phyloP scores from a whole-genome alignment of 2,329 filamentous ascomycete species.

The Ceratocystis huliohia region DNA sequence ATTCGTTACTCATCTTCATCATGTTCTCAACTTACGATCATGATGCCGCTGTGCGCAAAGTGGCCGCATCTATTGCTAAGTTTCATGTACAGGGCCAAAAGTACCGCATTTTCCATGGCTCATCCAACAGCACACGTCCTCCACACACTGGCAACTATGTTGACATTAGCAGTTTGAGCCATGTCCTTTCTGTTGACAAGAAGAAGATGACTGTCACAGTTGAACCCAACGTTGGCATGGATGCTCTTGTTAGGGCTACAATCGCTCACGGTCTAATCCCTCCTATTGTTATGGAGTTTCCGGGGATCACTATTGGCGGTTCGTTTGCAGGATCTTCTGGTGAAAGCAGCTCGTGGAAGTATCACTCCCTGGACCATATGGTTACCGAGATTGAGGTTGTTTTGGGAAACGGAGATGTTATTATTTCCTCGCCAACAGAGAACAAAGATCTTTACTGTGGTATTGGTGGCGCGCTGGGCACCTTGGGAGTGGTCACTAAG shows the following conservation, averaged over 20 bases:
- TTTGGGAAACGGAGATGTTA: slow-evolving; percentile 45
- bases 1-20: not conserved
- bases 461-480: slow-evolving; percentile 53
- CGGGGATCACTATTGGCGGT: slow-evolving; percentile 58
- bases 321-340: slow-evolving; percentile 55
- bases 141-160: slow-evolving; percentile 43
- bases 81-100: slow-evolving; percentile 37
- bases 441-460: slow-evolving; percentile 50
- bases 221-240: slow-evolving; percentile 60
- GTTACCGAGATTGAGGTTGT: slow-evolving; percentile 53
- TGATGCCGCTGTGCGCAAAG: slow-evolving; percentile 32
- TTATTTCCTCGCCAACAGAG: slow-evolving; percentile 37
- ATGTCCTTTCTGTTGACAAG: slow-evolving; percentile 49
- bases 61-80: slow-evolving; percentile 33
- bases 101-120: slow-evolving; percentile 66
- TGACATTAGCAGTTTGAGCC: slow-evolving; percentile 51
- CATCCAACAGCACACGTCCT: slow-evolving; percentile 60
- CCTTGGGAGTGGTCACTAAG: slow-evolving; percentile 52
- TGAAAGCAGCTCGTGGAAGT: slow-evolving; percentile 54
- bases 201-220: slow-evolving; percentile 45
- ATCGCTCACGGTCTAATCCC: slow-evolving; percentile 45
- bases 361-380: slow-evolving; percentile 53
- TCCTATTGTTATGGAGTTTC: slow-evolving; percentile 58
- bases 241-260: slow-evolving; percentile 46
- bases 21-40: slow-evolving; percentile 29